Conservation (phyloP, 441 rosid genomes). For the California macrophylla region DNA sequence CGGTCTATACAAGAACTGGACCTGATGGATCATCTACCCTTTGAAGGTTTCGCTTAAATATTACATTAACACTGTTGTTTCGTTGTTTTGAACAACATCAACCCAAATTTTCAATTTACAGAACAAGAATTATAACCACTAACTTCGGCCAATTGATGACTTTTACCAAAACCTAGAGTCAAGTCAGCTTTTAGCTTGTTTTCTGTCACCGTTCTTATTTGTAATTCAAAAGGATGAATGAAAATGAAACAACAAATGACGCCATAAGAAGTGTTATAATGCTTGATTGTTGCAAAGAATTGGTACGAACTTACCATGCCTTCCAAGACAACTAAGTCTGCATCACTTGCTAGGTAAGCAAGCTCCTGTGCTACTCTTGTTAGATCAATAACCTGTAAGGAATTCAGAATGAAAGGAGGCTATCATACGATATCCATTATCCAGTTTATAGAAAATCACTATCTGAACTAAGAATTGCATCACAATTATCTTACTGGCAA, state of each 20-base stretch:
- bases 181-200: not conserved
- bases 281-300: not conserved
- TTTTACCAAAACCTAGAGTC: not conserved
- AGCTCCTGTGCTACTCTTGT: slow-evolving; percentile 73
- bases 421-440: slow-evolving; percentile 5
- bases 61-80: not conserved
- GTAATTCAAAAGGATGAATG: not conserved
- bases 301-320: slow-evolving; percentile 69
- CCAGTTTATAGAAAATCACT: not conserved
- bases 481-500: slow-evolving; percentile 57
- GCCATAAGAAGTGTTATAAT: not conserved
- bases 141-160: not conserved
- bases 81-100: too few species aligned
- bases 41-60: not conserved
- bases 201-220: not conserved
- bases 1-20: not conserved
- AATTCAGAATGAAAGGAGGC: slow-evolving; percentile 8
- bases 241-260: not conserved
- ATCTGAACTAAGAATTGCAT: not conserved
- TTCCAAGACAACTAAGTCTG: slow-evolving; percentile 82
- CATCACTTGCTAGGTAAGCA: slow-evolving; percentile 66
- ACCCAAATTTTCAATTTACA: too few species aligned
- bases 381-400: slow-evolving; percentile 79
- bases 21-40: not conserved
- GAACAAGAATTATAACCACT: too few species aligned